A percentile compares a stretch with the other conserved stretches of the same genome.
Conservation (phyloP, 805 yeast species). For the Tetrapisispora pingtungensis region DNA sequence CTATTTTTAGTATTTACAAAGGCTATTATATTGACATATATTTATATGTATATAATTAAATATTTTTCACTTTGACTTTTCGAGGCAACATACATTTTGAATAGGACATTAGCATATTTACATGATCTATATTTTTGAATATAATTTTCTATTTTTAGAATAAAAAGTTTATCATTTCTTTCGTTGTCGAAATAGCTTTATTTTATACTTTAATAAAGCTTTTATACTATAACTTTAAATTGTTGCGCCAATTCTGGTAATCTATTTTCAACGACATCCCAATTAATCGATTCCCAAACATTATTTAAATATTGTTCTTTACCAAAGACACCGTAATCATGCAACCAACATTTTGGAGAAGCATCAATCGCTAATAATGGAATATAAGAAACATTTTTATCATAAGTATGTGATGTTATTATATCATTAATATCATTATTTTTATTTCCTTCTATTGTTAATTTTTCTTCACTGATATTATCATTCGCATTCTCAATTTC, state of each 20-base stretch:
- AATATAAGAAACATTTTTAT: slow-evolving; percentile 22
- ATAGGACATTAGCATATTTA: not conserved
- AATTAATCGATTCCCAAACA: slow-evolving; percentile 60
- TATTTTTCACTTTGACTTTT: too few relatives aligned
- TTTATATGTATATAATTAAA: too few relatives aligned
- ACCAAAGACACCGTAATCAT: slow-evolving; percentile 74
- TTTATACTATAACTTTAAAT: slow-evolving; percentile 1
- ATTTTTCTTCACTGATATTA: too few relatives aligned
- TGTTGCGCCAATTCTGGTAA: slow-evolving; percentile 16
- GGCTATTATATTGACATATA: too few relatives aligned
- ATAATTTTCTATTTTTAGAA: too few relatives aligned
- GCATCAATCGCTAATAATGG: slow-evolving; percentile 67
- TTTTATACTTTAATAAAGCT: too few relatives aligned
- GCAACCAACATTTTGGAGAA: slow-evolving; percentile 57
- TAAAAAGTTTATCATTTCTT: too few relatives aligned
- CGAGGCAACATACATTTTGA: not conserved
- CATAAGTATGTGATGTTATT: not conserved
- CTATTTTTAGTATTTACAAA: too few relatives aligned
- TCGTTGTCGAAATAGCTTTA: too few relatives aligned
- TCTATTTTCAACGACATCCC: slow-evolving; percentile 54
- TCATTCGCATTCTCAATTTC: not conserved
- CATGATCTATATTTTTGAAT: not conserved
- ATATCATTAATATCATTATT: not conserved
- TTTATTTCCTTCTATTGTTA: not conserved
- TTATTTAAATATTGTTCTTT: slow-evolving; percentile 53